phyloP scores from a whole-genome alignment of 805 yeast genomes.

The Zygoascus tannicola region DNA sequence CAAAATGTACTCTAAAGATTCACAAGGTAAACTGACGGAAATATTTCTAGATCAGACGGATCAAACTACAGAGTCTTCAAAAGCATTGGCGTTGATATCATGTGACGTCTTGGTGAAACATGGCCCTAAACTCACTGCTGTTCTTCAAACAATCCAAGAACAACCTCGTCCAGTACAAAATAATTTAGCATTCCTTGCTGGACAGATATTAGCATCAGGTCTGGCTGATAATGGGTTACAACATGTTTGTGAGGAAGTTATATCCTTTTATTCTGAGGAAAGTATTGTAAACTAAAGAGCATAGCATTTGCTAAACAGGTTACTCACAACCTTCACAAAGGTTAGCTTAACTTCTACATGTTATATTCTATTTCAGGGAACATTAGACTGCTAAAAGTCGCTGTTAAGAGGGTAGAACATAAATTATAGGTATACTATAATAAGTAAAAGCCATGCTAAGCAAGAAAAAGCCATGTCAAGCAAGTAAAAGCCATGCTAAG shows the following conservation, averaged over 20 bases:
- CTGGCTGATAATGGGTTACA: not conserved
- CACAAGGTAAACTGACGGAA: not conserved
- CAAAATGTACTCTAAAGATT: not conserved
- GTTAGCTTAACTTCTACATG: too few relatives aligned
- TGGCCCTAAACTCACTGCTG: not conserved
- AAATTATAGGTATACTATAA: too few relatives aligned
- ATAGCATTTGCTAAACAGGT: too few relatives aligned
- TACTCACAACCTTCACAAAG: too few relatives aligned
- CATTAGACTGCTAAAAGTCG: too few relatives aligned
- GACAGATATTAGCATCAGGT: not conserved
- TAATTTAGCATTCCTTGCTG: slow-evolving; percentile 1
- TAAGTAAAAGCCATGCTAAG: too few relatives aligned
- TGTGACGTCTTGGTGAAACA: not conserved
- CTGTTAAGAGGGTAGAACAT: too few relatives aligned
- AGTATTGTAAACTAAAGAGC: too few relatives aligned
- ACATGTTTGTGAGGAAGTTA: not conserved
- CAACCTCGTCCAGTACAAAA: not conserved
- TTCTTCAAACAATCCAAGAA: not conserved
- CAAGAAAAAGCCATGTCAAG: too few relatives aligned
- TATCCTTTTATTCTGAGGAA: not conserved
- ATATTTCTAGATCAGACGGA: not conserved
- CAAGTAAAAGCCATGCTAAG: too few relatives aligned
- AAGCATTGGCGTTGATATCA: not conserved
- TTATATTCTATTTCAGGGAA: too few relatives aligned
- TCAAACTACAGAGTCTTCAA: not conserved